phyloP scores from a whole-genome alignment of 305 asterid species.

The Rubia balearica region DNA sequence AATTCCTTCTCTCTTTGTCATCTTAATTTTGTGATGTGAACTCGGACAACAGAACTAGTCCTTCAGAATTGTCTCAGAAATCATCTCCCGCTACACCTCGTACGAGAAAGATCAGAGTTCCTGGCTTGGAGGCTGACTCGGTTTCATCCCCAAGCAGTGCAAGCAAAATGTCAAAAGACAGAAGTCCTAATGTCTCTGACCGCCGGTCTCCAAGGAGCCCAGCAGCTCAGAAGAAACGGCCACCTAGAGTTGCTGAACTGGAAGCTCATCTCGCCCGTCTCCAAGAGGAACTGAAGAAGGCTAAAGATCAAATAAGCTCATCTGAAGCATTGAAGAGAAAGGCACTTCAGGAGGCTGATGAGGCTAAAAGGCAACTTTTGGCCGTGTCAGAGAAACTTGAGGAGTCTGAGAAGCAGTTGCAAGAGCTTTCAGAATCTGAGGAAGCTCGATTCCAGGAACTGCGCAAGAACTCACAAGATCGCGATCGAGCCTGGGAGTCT shows the following conservation, averaged over 20 bases:
- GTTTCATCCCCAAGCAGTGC: conserved; percentile 43
- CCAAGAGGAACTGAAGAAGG: conserved; percentile 62
- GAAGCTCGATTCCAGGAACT: conserved; percentile 66
- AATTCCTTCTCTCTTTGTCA: background rate
- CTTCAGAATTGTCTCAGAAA: conserved; percentile 59
- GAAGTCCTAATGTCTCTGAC: conserved; percentile 58
- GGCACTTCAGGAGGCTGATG: conserved; percentile 70
- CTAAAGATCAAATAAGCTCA: conserved; percentile 56
- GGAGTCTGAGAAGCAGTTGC: conserved; percentile 51
- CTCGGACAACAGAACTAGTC: conserved; percentile 38
- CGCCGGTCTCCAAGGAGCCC: conserved; percentile 73
- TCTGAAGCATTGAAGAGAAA: conserved; percentile 61
- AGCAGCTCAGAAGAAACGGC: conserved; percentile 57
- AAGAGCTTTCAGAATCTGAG: conserved; percentile 41
- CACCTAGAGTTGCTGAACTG: conserved; percentile 42
- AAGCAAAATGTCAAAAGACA: conserved; percentile 50
- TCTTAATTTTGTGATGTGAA: background rate
- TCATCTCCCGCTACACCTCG: conserved; percentile 46
- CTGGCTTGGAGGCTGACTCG: conserved; percentile 40
- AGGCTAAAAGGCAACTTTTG: conserved; percentile 48
- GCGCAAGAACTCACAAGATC: conserved; percentile 75
- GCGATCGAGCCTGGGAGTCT: conserved; percentile 76
- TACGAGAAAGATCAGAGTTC: conserved; percentile 49
- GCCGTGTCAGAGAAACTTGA: conserved; percentile 55
- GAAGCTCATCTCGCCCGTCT: conserved; percentile 68